phyloP scores from a whole-genome alignment of 2,329 filamentous ascomycete genomes.

The Sporothrix humicola region DNA sequence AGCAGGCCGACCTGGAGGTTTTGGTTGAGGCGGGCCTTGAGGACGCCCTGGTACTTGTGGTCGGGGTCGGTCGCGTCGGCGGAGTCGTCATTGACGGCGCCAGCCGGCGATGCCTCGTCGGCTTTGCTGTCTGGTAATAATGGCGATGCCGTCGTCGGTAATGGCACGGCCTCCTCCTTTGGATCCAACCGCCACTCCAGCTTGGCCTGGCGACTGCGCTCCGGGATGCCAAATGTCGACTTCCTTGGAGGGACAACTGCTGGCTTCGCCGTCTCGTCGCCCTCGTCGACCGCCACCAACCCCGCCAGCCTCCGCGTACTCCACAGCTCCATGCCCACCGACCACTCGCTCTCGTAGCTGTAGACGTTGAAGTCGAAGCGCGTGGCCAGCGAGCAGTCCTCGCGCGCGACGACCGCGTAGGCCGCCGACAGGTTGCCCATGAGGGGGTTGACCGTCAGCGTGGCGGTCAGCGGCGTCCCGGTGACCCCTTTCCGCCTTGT shows the following conservation, averaged over 20 bases:
- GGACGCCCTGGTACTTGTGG: slow-evolving; percentile 78
- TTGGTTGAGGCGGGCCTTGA: slow-evolving; percentile 90
- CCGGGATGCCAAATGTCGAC: background rate
- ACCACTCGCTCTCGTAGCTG: slow-evolving; percentile 94
- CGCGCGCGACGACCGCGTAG: slow-evolving; percentile 87
- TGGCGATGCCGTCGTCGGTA: too few relatives aligned
- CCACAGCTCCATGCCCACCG: slow-evolving; percentile 93
- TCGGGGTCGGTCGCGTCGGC: slow-evolving; percentile 45
- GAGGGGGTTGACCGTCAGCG: slow-evolving; percentile 87
- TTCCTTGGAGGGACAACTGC: background rate
- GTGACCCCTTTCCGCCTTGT: too few relatives aligned
- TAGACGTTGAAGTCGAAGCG: slow-evolving; percentile 98
- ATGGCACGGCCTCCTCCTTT: too few relatives aligned
- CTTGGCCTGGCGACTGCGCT: slow-evolving; percentile 56
- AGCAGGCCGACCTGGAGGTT: slow-evolving; percentile 82
- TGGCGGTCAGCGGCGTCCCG: slow-evolving; percentile 91
- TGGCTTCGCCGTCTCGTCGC: background rate
- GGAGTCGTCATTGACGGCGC: background rate
- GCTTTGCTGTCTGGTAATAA: too few relatives aligned
- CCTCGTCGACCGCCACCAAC: slow-evolving; percentile 46
- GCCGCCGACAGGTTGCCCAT: slow-evolving; percentile 92
- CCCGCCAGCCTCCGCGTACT: slow-evolving; percentile 61
- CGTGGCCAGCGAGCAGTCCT: slow-evolving; percentile 82
- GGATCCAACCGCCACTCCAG: slow-evolving; percentile 57
- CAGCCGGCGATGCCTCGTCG: too few relatives aligned